These are phyloP conservation scores for Bolboschoenoplectus hybrid DNA, from an alignment of 202 grass and related monocot species.

Conservation along the genomic window DNA sequence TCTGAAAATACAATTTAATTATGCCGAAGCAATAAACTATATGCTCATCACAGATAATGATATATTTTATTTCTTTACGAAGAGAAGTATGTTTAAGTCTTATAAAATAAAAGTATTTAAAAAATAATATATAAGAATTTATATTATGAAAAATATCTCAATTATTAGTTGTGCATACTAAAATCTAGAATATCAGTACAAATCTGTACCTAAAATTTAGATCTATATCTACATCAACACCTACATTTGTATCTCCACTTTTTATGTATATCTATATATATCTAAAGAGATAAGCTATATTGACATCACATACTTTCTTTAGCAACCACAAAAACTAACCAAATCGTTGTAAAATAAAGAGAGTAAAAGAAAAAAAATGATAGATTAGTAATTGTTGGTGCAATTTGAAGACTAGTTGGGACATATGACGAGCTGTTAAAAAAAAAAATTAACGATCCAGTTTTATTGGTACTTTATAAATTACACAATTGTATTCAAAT, in stretches of 20 bases:
- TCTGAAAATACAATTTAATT: too few species aligned
- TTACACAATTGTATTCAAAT: background rate
- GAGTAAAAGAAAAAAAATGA: background rate
- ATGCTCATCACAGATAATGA: too few species aligned
- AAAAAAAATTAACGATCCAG: background rate
- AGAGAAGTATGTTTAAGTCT: too few species aligned
- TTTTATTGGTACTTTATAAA: background rate
- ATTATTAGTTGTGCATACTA: slow-evolving; percentile 14
- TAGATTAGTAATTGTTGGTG: background rate
- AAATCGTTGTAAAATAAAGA: background rate
- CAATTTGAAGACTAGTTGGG: background rate
- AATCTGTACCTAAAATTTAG: background rate
- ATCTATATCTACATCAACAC: background rate
- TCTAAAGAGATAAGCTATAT: background rate
- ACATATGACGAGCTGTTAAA: background rate
- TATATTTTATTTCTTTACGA: too few species aligned
- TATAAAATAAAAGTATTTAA: too few species aligned
- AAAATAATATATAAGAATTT: background rate
- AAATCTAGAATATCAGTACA: background rate
- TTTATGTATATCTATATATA: background rate
- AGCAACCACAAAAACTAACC: background rate
- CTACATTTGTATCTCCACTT: background rate
- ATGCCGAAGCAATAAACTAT: too few species aligned
- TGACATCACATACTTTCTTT: background rate
- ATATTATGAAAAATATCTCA: background rate